Evolutionary conservation across 495 filamentous ascomycete species (phyloP).

Genomic region (Jackrogersella multiformis): DNA sequence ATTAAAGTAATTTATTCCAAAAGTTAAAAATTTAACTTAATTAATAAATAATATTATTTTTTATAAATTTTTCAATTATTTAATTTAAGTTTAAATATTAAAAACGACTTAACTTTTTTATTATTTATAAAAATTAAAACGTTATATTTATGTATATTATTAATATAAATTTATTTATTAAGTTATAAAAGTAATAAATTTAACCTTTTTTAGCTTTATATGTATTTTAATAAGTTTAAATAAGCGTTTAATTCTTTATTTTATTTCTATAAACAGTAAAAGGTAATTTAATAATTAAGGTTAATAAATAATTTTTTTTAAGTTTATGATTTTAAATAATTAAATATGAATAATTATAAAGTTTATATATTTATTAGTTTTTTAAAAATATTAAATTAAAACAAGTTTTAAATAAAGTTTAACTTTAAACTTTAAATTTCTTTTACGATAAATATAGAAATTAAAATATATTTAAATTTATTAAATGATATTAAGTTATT

Average conservation of each 20-base stretch:
- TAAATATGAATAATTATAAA: neutral
- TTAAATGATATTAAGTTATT: too few relatives aligned
- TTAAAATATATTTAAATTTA: too few relatives aligned
- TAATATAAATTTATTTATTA: too few relatives aligned
- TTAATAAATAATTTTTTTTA: neutral
- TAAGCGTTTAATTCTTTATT: neutral
- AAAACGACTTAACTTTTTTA: too few relatives aligned
- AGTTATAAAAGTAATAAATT: too few relatives aligned
- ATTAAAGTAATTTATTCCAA: too few relatives aligned
- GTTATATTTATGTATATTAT: neutral
- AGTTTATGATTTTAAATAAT: conserved; percentile 4
- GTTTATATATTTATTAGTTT: neutral
- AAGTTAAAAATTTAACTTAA: neutral
- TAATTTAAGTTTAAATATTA: too few relatives aligned
- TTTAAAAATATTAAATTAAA: neutral
- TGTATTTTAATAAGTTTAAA: neutral
- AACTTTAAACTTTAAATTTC: conserved; percentile 5
- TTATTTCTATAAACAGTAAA: neutral
- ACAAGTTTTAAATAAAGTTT: neutral
- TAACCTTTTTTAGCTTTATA: too few relatives aligned
- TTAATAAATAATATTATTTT: neutral
- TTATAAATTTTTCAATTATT: neutral
- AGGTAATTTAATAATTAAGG: neutral
- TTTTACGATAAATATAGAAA: neutral
- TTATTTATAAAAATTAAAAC: neutral